A percentile compares a stretch with the other conserved stretches of the same genome.
Conservation (phyloP, 1,284 basidiomycete species). For the Ceratobasidium sp. region DNA sequence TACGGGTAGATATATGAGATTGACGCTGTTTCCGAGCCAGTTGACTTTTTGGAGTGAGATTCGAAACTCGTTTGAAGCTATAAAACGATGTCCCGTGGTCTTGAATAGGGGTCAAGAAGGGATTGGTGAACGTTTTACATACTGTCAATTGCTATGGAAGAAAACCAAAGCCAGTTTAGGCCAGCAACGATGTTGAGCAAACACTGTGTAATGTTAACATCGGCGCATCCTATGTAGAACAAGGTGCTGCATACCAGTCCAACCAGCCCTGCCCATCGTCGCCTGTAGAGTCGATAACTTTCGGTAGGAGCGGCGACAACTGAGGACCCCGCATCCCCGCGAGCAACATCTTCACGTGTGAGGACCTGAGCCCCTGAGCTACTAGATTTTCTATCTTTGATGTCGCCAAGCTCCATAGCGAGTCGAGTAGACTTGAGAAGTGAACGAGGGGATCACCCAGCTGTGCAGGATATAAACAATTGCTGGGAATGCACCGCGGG, state of each 20-base stretch:
- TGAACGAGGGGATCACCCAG: not conserved
- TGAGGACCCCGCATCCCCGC: slow-evolving; percentile 13
- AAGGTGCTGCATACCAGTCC: slow-evolving; percentile 64
- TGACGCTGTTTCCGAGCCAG: slow-evolving; percentile 79
- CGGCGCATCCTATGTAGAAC: not conserved
- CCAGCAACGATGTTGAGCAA: slow-evolving; percentile 71
- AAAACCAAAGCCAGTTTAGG: slow-evolving; percentile 79
- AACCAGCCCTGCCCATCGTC: slow-evolving; percentile 72
- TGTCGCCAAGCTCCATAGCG: slow-evolving; percentile 22
- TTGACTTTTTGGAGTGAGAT: slow-evolving; percentile 74
- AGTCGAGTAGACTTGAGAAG: not conserved
- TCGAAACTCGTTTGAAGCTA: slow-evolving; percentile 71
- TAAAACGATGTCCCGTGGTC: not conserved
- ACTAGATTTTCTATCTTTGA: slow-evolving; percentile 26
- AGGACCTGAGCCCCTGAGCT: not conserved
- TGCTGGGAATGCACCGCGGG: not conserved
- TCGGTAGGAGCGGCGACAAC: not conserved
- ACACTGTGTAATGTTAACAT: slow-evolving; percentile 60
- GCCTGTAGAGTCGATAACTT: slow-evolving; percentile 72
- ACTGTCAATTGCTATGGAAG: slow-evolving; percentile 78
- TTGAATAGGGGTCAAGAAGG: not conserved
- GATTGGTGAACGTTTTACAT: slow-evolving; percentile 43
- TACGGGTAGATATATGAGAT: slow-evolving; percentile 70
- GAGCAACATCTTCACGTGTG: slow-evolving; percentile 16
- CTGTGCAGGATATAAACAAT: not conserved